These are phyloP conservation scores for Sarocladium kiliense DNA, from an alignment of 2,329 filamentous ascomycete genomes.

Conservation along the genomic window DNA sequence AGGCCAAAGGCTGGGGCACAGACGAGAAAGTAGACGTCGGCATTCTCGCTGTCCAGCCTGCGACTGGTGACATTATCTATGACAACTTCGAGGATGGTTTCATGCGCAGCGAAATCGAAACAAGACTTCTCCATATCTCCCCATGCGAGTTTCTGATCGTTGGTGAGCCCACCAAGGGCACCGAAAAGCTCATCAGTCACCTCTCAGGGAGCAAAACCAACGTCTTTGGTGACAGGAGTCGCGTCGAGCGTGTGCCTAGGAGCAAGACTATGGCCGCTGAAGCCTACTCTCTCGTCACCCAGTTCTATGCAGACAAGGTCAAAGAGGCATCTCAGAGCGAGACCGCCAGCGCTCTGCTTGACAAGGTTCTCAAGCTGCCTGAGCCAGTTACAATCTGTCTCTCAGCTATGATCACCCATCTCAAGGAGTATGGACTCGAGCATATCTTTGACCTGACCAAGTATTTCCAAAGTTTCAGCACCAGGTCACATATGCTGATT, in stretches of 20 bases:
- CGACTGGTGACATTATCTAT: conserved; percentile 92
- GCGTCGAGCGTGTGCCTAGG: conserved; percentile 74
- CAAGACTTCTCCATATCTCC: conserved; percentile 87
- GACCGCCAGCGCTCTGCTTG: conserved; percentile 61
- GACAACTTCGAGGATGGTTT: conserved; percentile 96
- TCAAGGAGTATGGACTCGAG: conserved; percentile 87
- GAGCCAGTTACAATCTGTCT: conserved; percentile 86
- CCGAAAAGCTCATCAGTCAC: conserved; percentile 87
- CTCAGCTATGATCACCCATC: conserved; percentile 91
- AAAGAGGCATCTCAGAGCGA: conserved; percentile 55
- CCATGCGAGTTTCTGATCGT: conserved; percentile 94
- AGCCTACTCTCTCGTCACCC: conserved; percentile 81
- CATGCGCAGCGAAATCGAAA: conserved; percentile 95
- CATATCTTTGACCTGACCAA: conserved; percentile 96
- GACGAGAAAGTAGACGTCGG: conserved; percentile 93
- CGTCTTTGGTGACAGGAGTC: conserved; percentile 84
- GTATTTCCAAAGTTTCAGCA: conserved; percentile 94
- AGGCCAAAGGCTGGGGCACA: conserved; percentile 70
- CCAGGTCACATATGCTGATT: conserved; percentile 89
- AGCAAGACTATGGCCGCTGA: conserved; percentile 78
- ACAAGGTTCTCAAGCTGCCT: conserved; percentile 80
- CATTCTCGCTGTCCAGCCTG: conserved; percentile 88
- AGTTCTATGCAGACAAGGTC: conserved; percentile 86
- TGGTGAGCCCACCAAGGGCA: conserved; percentile 82
- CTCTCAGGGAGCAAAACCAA: conserved; percentile 85